Conservation (phyloP, 2,329 filamentous ascomycete genomes). For the Verticillium dahliae region DNA sequence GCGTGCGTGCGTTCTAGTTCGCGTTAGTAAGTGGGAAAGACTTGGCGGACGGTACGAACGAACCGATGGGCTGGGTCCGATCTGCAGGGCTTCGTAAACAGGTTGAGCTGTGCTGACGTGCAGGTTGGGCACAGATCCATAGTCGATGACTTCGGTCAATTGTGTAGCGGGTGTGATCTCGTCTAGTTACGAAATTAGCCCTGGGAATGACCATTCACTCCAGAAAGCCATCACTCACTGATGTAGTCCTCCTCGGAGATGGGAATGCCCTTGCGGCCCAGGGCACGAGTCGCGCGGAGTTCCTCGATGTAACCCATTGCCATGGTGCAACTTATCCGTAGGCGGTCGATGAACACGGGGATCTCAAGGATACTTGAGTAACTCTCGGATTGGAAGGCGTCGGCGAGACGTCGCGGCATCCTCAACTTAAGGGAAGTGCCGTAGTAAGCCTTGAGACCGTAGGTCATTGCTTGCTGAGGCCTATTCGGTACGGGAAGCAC, state of each 20-base stretch:
- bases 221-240: conserved; percentile 11
- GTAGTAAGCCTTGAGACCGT: conserved; percentile 40
- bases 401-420: conserved; percentile 32
- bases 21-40: conserved; percentile 9
- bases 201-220: neutral
- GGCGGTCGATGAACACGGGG: conserved; percentile 32
- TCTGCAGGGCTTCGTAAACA: conserved; percentile 36
- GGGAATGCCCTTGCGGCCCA: conserved; percentile 31
- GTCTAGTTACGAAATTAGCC: conserved; percentile 22
- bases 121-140: conserved; percentile 44
- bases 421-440: conserved; percentile 36
- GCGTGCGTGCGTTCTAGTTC: conserved; percentile 39
- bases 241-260: conserved; percentile 38
- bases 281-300: conserved; percentile 35
- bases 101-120: conserved; percentile 28
- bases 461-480: conserved; percentile 23
- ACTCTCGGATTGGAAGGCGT: conserved; percentile 42
- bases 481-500: conserved; percentile 18
- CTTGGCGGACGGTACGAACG: conserved; percentile 10
- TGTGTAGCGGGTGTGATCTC: conserved; percentile 30
- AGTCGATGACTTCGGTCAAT: conserved; percentile 41
- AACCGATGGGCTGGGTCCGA: conserved; percentile 47
- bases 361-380: conserved; percentile 45
- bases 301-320: conserved; percentile 47
- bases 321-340: conserved; percentile 44